Conservation (phyloP, 202 grass and related monocot genomes). For the Schoenoplectus tabernaemontani region DNA sequence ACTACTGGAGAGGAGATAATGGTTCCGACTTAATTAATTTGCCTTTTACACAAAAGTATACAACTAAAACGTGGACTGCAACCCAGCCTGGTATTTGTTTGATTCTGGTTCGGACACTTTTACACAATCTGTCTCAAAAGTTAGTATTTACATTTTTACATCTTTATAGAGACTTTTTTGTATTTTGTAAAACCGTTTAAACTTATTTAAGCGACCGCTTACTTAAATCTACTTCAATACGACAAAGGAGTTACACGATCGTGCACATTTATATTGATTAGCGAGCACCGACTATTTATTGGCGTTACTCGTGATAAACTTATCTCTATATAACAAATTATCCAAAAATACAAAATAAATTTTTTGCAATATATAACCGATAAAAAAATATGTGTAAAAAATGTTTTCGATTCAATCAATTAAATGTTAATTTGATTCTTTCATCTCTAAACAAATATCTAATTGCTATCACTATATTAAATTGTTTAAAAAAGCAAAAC, state of each 20-base stretch:
- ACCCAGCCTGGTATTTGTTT: slow-evolving; percentile 1
- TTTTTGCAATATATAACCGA: not conserved
- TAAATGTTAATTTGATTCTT: not conserved
- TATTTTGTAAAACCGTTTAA: not conserved
- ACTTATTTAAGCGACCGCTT: not conserved
- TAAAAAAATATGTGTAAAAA: not conserved
- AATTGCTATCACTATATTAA: not conserved
- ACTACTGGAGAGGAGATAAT: not conserved
- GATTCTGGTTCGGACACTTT: not conserved
- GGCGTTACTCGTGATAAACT: not conserved
- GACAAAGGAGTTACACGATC: not conserved
- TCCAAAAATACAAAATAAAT: not conserved
- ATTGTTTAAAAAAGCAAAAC: not conserved
- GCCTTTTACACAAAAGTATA: not conserved
- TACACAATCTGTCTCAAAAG: not conserved
- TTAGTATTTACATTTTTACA: not conserved
- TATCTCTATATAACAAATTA: not conserved
- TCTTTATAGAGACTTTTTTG: not conserved
- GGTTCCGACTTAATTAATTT: not conserved
- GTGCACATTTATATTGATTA: not conserved
- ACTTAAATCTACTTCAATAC: not conserved
- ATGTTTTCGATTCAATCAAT: not conserved
- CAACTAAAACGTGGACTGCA: slow-evolving; percentile 2
- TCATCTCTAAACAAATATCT: not conserved
- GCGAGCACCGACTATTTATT: not conserved